A percentile compares a stretch with the other conserved stretches of the same genome.
These are phyloP conservation scores for Zanthoxylum bungeanum DNA, from an alignment of 345 rosid genomes.

Conservation along the genomic window DNA sequence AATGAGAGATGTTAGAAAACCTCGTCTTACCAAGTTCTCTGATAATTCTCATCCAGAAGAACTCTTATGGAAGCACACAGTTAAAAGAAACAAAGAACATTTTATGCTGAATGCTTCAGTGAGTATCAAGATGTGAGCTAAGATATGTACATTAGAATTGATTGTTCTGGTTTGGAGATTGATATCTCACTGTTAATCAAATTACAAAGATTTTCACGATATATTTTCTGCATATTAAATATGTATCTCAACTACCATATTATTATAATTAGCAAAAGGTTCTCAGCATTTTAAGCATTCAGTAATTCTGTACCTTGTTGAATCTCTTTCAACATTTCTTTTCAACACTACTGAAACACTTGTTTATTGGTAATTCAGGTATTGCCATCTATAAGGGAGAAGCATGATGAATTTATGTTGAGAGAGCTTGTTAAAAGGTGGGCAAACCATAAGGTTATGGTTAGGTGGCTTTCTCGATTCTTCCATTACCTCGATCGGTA, in stretches of 20 bases:
- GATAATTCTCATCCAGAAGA: too few relatives aligned
- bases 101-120: too few relatives aligned
- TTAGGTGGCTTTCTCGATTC: conserved; percentile 55
- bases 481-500: conserved; percentile 57
- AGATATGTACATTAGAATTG: not conserved
- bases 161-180: not conserved
- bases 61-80: too few relatives aligned
- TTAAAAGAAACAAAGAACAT: too few relatives aligned
- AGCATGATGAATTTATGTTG: conserved; percentile 60
- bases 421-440: conserved; percentile 57
- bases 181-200: not conserved
- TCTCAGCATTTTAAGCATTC: not conserved
- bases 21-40: too few relatives aligned
- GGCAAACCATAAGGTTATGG: conserved; percentile 60
- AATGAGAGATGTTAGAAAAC: too few relatives aligned
- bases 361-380: conserved; percentile 31
- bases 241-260: not conserved
- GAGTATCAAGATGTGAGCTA: not conserved
- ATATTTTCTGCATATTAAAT: not conserved
- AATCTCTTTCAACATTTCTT: not conserved
- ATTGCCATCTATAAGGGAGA: conserved; percentile 48
- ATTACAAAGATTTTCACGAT: not conserved
- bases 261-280: not conserved
- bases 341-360: not conserved
- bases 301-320: not conserved